These are phyloP conservation scores for Coemansia sp. DNA, from an alignment of 192 early-diverging fungal genomes.

Conservation along the genomic window DNA sequence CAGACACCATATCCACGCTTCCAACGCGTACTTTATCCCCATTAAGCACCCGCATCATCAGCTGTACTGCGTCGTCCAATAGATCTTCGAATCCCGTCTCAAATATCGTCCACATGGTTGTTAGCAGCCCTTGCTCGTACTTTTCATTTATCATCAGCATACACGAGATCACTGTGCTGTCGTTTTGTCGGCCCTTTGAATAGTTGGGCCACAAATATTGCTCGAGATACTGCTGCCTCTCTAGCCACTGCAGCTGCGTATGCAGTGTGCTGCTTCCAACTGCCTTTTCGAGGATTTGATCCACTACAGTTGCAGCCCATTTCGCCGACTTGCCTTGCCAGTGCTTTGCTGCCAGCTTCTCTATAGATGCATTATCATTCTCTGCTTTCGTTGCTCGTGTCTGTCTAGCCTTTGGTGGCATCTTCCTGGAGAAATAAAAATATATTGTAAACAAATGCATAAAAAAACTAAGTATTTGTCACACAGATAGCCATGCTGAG, in stretches of 20 bases:
- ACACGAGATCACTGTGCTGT: slow-evolving; percentile 70
- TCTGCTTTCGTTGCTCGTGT: not conserved
- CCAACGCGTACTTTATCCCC: slow-evolving; percentile 16
- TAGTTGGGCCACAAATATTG: slow-evolving; percentile 77
- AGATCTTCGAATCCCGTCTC: slow-evolving; percentile 7
- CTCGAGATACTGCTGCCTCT: slow-evolving; percentile 44
- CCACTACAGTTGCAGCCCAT: slow-evolving; percentile 14
- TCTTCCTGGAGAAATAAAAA: not conserved
- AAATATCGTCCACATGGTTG: slow-evolving; percentile 14
- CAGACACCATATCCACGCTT: slow-evolving; percentile 8
- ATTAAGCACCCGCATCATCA: slow-evolving; percentile 31
- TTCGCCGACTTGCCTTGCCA: slow-evolving; percentile 2
- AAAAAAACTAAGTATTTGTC: not conserved
- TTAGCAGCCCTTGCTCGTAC: slow-evolving; percentile 63
- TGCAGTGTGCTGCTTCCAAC: slow-evolving; percentile 3
- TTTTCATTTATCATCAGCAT: slow-evolving; percentile 91
- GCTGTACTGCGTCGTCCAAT: slow-evolving; percentile 15
- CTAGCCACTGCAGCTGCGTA: slow-evolving; percentile 14
- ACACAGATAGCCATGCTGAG: too few species aligned
- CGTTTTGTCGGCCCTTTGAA: slow-evolving; percentile 1
- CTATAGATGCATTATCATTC: not conserved
- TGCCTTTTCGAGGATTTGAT: slow-evolving; percentile 10
- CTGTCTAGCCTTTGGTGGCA: slow-evolving; percentile 3
- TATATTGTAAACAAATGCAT: not conserved
- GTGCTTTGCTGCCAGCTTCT: slow-evolving; percentile 5